These are phyloP conservation scores for Akebia trifoliata DNA, from an alignment of 164 flowering plant species.

Conservation along the genomic window DNA sequence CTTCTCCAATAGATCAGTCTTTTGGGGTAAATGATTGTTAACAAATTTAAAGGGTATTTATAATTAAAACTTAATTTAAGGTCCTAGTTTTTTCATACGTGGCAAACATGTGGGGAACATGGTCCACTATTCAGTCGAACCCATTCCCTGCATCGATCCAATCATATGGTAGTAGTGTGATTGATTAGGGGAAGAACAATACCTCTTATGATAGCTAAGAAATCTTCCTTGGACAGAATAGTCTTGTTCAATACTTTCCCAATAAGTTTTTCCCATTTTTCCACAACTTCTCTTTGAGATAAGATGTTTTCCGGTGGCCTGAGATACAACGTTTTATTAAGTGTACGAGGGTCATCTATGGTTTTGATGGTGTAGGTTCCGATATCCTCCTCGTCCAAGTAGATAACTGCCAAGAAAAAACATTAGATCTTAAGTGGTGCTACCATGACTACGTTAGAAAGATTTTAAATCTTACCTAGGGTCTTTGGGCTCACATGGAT, in stretches of 20 bases:
- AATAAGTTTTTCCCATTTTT: constrained; percentile 57
- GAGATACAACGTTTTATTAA: constrained; percentile 60
- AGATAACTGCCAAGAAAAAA: constrained; percentile 40
- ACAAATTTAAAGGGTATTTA: too few species aligned
- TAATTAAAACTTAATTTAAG: too few species aligned
- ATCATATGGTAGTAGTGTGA: not conserved
- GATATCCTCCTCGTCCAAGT: constrained; percentile 58
- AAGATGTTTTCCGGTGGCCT: constrained; percentile 58
- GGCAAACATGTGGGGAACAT: too few species aligned
- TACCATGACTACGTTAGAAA: too few species aligned
- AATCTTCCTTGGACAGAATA: constrained; percentile 35
- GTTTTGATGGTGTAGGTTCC: constrained; percentile 58
- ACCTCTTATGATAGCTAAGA: constrained; percentile 45
- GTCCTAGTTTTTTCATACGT: too few species aligned
- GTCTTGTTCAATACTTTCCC: constrained; percentile 41
- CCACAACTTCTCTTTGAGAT: constrained; percentile 55
- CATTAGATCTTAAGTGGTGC: too few species aligned
- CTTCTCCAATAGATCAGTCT: too few species aligned
- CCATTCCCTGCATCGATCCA: too few species aligned
- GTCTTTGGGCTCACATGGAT: too few species aligned
- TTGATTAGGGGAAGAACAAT: not conserved
- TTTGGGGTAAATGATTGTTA: too few species aligned
- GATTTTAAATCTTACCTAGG: too few species aligned
- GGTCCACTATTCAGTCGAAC: too few species aligned
- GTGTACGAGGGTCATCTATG: constrained; percentile 61